Conservation (phyloP, 2,329 filamentous ascomycete species). For the Pseudocercospora pini-densiflorae region DNA sequence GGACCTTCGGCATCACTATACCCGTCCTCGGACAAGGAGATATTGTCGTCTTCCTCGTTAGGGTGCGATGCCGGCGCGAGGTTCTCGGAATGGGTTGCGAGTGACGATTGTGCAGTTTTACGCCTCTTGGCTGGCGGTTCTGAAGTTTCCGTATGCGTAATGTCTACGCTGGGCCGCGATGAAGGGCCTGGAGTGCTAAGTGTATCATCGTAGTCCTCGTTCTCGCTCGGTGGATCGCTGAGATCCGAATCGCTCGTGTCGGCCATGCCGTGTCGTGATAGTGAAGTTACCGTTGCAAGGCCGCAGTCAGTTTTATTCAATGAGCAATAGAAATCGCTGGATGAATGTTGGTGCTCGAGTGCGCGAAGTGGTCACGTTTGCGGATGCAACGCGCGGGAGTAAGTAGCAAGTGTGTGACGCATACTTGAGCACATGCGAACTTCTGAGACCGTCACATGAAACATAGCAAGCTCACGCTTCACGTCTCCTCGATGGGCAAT, state of each 20-base stretch:
- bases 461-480: not conserved
- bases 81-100: conserved; percentile 29
- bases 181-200: conserved; percentile 57
- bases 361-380: not conserved
- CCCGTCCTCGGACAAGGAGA: conserved; percentile 77
- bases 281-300: not conserved
- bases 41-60: conserved; percentile 59
- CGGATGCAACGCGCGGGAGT: not conserved
- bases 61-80: conserved; percentile 43
- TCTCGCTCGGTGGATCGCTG: conserved; percentile 67
- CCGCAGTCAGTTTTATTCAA: not conserved
- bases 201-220: conserved; percentile 61
- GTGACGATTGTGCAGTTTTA: conserved; percentile 39
- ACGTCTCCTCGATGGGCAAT: not conserved
- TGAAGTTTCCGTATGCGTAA: conserved; percentile 39
- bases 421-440: not conserved
- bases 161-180: conserved; percentile 49
- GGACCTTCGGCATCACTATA: conserved; percentile 73
- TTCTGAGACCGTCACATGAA: not conserved
- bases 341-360: not conserved
- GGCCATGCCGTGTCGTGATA: conserved; percentile 32
- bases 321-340: not conserved
- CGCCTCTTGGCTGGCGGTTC: conserved; percentile 45
- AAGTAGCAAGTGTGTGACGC: not conserved
- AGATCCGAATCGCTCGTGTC: conserved; percentile 64